These are phyloP conservation scores for Lyophyllum semitale DNA, from an alignment of 768 basidiomycete genomes.

Conservation along the genomic window DNA sequence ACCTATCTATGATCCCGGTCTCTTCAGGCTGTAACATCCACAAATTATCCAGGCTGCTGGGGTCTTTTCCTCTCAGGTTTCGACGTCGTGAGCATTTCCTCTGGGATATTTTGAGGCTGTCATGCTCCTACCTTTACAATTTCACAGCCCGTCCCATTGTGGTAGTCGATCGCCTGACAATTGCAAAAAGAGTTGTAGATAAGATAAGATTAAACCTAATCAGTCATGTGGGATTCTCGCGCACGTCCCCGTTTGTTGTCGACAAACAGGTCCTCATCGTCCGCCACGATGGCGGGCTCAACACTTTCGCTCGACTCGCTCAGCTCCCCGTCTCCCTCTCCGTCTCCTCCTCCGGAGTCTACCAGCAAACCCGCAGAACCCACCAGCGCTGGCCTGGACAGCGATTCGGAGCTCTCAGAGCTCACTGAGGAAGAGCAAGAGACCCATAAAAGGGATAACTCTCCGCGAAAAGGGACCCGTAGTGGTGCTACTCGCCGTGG, in stretches of 20 bases:
- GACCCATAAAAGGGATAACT: conserved; percentile 30
- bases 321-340: conserved; percentile 69
- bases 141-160: too few species aligned
- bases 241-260: conserved; percentile 34
- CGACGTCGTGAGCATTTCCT: too few species aligned
- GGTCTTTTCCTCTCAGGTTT: too few species aligned
- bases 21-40: too few species aligned
- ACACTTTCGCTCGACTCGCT: conserved; percentile 65
- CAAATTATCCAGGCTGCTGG: too few species aligned
- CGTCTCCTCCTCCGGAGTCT: conserved; percentile 32
- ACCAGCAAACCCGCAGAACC: conserved; percentile 20
- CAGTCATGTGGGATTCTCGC: conserved; percentile 29
- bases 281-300: conserved; percentile 52
- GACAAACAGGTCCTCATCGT: conserved; percentile 24
- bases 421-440: conserved; percentile 83
- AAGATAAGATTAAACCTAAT: conserved; percentile 39
- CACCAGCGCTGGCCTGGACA: conserved; percentile 48
- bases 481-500: conserved; percentile 16
- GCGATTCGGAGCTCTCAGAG: conserved; percentile 79
- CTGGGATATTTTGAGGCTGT: too few species aligned
- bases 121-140: too few species aligned
- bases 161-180: too few species aligned
- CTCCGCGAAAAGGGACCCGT: conserved; percentile 22
- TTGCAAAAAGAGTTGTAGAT: background rate
- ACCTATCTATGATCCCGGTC: too few species aligned